A percentile compares a stretch with the other conserved stretches of the same genome.
Evolutionary conservation across 2,329 filamentous ascomycete species (phyloP).

Genomic region (Phialophora chinensis): DNA sequence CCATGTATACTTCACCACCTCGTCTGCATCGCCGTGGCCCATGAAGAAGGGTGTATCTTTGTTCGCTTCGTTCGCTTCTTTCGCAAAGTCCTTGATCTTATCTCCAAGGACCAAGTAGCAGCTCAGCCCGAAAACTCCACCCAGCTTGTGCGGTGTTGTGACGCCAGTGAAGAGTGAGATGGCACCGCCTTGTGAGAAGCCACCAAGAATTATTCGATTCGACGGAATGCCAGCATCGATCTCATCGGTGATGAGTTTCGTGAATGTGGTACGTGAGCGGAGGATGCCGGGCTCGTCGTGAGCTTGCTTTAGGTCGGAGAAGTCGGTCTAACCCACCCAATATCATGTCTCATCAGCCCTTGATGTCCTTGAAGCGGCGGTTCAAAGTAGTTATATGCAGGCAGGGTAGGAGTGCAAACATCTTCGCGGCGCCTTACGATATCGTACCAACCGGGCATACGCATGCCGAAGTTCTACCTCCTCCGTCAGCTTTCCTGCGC

Average conservation of each 20-base stretch:
- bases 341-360: conserved; percentile 6
- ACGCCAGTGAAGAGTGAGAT: conserved; percentile 82
- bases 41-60: conserved; percentile 84
- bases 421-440: conserved; percentile 53
- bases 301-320: conserved; percentile 48
- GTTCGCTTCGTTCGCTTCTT: conserved; percentile 62
- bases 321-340: conserved; percentile 44
- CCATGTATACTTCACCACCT: conserved; percentile 71
- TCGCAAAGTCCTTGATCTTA: conserved; percentile 65
- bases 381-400: neutral
- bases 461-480: conserved; percentile 36
- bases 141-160: conserved; percentile 75
- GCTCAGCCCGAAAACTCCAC: conserved; percentile 85
- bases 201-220: conserved; percentile 78
- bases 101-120: conserved; percentile 76
- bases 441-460: conserved; percentile 51
- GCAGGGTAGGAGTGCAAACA: conserved; percentile 37
- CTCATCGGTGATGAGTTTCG: conserved; percentile 78
- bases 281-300: conserved; percentile 72
- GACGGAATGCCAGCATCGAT: conserved; percentile 80
- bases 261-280: conserved; percentile 74
- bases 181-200: conserved; percentile 76
- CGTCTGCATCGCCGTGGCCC: conserved; percentile 82
- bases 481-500: conserved; percentile 14
- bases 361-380: neutral